These are phyloP conservation scores for Apiospora malaysiana DNA, from an alignment of 2,329 filamentous ascomycete genomes.

Conservation along the genomic window DNA sequence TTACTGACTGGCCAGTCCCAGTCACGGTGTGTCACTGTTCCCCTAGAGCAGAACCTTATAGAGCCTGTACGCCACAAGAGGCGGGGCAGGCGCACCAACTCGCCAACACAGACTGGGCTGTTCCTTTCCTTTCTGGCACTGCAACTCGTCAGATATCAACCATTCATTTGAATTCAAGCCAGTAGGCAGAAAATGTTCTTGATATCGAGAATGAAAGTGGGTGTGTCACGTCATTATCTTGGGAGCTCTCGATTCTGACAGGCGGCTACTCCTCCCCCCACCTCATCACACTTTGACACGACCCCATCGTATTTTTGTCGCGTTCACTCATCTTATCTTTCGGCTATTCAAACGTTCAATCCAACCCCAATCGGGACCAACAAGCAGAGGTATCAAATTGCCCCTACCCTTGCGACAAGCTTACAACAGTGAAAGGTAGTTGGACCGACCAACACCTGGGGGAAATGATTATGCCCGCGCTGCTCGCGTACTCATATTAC, in stretches of 20 bases:
- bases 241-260: background rate
- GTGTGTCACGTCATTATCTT: background rate
- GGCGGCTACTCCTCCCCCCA: background rate
- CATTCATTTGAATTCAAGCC: background rate
- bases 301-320: background rate
- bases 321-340: background rate
- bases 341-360: no score
- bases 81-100: background rate
- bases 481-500: background rate
- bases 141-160: background rate
- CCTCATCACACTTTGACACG: background rate
- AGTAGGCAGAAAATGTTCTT: background rate
- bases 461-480: background rate
- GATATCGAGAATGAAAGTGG: background rate
- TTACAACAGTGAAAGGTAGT: background rate
- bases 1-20: background rate
- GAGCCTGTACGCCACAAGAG: background rate
- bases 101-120: background rate
- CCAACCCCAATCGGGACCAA: background rate
- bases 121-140: background rate
- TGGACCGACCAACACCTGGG: background rate
- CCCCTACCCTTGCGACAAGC: background rate
- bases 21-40: background rate
- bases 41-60: background rate
- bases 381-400: background rate